Evolutionary conservation across 495 filamentous ascomycete genomes (phyloP).

Genomic region (Penicillium cosmopolitanum): DNA sequence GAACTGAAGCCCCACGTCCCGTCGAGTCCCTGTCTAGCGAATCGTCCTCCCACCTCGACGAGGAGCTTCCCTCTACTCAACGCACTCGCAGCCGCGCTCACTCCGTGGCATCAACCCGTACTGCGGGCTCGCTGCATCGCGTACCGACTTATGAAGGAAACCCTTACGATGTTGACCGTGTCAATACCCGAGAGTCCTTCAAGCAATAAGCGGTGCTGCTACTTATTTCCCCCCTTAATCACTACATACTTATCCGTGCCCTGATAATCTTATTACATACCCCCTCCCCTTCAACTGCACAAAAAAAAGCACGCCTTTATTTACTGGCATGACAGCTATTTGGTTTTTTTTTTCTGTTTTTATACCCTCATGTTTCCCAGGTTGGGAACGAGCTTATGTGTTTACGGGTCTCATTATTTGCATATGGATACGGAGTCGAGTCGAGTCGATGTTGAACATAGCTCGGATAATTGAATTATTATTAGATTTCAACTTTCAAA

Average conservation of each 20-base stretch:
- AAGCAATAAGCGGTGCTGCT: constrained; percentile 19
- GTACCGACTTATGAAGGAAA: constrained; percentile 46
- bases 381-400: constrained; percentile 18
- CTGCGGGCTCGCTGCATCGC: constrained; percentile 30
- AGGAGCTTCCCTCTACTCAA: constrained; percentile 23
- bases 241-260: constrained; percentile 2
- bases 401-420: constrained; percentile 19
- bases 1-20: constrained; percentile 44
- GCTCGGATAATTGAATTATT: constrained; percentile 11
- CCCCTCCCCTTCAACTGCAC: background rate
- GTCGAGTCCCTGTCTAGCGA: constrained; percentile 30
- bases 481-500: background rate
- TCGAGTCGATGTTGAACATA: constrained; percentile 6
- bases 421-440: constrained; percentile 22
- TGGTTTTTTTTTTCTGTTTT: constrained; percentile 13
- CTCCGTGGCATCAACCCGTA: constrained; percentile 36
- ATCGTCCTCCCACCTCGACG: constrained; percentile 27
- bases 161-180: constrained; percentile 50
- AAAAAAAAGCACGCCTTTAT: constrained; percentile 1
- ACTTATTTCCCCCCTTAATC: background rate
- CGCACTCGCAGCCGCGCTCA: constrained; percentile 39
- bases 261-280: constrained; percentile 21
- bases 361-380: constrained; percentile 21
- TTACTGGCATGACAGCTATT: constrained; percentile 3
- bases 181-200: constrained; percentile 50